Evolutionary conservation across 768 basidiomycete genomes (phyloP), one percentile per base, ranked within the genome.

Genomic region (Boletales sp.): DNA sequence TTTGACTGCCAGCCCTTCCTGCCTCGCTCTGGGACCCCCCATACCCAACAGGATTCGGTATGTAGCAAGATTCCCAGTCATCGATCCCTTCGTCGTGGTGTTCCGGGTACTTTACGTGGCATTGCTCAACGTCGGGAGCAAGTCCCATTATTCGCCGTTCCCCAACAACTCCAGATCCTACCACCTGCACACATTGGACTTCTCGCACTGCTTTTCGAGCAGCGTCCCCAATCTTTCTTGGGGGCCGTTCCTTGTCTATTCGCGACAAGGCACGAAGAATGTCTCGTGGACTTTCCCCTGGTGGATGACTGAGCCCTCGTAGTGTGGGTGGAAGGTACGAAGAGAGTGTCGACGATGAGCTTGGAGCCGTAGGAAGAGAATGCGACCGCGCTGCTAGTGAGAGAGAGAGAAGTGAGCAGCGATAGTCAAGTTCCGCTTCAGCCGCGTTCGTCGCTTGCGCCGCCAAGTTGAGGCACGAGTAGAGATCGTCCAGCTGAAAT

Each of bases 151-250:
- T 60, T 58, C 76, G 69, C 60, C 83, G 69, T 59, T 83, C 84
- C n/a, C 73, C 74, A 34, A 74, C 70, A 13, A 72, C 75, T 11
- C 65, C 72, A 10, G 66, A 72, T 32, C 78, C 81, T 47, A 74
- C 76, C 60, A 80, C 83, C 37, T 76, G 75, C 19, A 75, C 82
- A 38, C 87, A 71, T 62, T 86, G 82, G 32, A 86, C 84, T 68
- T 89, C 86, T 54, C 84, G 73, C 48, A 77, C 81, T 14, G 87
- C 88, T 32, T 81, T 70, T 61, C 86, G 70, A 34, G 81, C 88
- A 19, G 84, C 84, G 49, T 87, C 85, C 11, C 87, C 84, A n/a
- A 88, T 76, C 66, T 80, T 68, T 21, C 74, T 76, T 31, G 79
- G 82, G 5, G 84, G 84, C 4, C 87, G 76, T 52, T 74, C 78